Base-by-base conservation (phyloP, 495 filamentous ascomycete species). In the Rostrohypoxylon terebratum region DNA sequence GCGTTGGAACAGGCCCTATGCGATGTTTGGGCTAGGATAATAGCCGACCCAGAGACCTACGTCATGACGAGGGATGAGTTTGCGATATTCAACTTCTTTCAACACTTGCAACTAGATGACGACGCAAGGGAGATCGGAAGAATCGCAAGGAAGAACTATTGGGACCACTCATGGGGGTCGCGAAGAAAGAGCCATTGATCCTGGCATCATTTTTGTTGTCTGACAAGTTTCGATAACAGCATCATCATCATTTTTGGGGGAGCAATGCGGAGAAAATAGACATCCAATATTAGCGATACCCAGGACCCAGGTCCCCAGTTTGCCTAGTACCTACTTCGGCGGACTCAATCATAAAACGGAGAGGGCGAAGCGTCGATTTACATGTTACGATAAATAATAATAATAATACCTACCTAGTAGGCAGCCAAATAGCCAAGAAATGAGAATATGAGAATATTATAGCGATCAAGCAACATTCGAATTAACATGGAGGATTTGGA, bases 31-130 rank as follows among this genome's bases (percentile, higher is more conserved):
- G 72, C 65, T 6, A 89, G 84, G 63, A 81, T 96, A 25, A 69
- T 88, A 81, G 81, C 4, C 79, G 88, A 40, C n/a, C 90, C 88
- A 4, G 79, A 86, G n/a, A 77, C 77, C 7, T 94, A 93, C 77
- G 74, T 94, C 14, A 87, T 94, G 79, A 87, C 79, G 9, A 81
- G 83, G 59, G 86, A 91, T 72, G 92, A 96, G 76, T 94, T 93
- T 69, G 86, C 91, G 14, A 82, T 96, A 28, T 93, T 94, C 85
- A 94, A 89, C 78, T 94, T 89, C 75, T 93, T 89, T 77, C 87
- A 90, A 10, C 2, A 28, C 36, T 23, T 59, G 5, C 10, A 4
- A 10, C 23, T 53, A 44, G 13, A 51, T 14, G 0, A n/a, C 25
- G 14, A 38, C 2, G 1, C 34, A 1, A 20, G 16, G 2, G 16